phyloP scores from a whole-genome alignment of 768 basidiomycete species.

The Xerocomellus amylosporus region DNA sequence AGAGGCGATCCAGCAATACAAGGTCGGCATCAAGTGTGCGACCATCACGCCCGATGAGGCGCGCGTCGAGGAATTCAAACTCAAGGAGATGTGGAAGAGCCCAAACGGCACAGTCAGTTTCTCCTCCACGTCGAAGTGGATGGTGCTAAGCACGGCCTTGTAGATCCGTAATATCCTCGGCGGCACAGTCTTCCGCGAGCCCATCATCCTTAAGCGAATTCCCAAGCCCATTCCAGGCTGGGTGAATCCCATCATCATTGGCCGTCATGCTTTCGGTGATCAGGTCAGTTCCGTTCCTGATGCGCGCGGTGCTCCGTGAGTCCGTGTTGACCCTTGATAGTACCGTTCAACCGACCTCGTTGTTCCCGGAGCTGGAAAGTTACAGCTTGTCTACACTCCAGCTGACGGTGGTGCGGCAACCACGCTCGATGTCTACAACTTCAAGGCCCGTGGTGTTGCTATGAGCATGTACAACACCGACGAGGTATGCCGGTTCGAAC shows the following conservation, averaged over 20 bases:
- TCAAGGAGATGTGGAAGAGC: conserved; percentile 99
- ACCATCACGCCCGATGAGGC: conserved; percentile 99
- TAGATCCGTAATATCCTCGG: conserved; percentile 97
- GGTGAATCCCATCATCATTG: conserved; percentile 95
- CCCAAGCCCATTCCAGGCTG: conserved; percentile 96
- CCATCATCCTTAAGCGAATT: conserved; percentile 87
- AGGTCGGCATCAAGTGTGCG: conserved; percentile 98
- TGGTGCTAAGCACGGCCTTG: neutral
- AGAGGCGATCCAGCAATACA: conserved; percentile 90
- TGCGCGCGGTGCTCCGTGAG: conserved; percentile 1
- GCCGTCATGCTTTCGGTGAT: conserved; percentile 97
- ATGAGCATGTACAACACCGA: conserved; percentile 99
- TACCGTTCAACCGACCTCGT: conserved; percentile 94
- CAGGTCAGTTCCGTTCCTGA: conserved; percentile 49
- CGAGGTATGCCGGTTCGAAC: conserved; percentile 48
- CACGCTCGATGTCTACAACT: conserved; percentile 85
- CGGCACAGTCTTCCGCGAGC: conserved; percentile 98
- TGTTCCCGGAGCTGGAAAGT: conserved; percentile 87
- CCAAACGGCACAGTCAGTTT: conserved; percentile 86
- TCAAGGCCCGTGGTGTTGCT: conserved; percentile 89
- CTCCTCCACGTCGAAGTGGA: neutral
- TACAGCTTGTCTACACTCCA: conserved; percentile 90
- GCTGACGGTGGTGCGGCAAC: conserved; percentile 66
- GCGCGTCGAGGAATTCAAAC: conserved; percentile 92
- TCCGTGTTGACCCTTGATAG: conserved; percentile 35